Conservation (phyloP, 2,329 filamentous ascomycete genomes). For the Arthroderma sp. region DNA sequence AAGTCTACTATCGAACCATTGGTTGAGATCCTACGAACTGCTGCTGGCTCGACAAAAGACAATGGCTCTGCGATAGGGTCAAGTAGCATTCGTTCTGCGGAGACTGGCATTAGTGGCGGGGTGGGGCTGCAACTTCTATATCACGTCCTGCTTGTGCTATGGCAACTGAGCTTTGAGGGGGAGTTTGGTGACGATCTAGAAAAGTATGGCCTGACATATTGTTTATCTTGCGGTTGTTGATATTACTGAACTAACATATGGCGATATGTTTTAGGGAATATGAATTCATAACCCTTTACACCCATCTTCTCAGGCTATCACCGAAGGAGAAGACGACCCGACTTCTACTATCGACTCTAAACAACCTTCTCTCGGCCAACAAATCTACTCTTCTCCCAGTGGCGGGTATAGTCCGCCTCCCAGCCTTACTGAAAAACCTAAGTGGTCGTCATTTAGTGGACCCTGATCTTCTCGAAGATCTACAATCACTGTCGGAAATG, state of each 20-base stretch:
- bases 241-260: conserved; percentile 1
- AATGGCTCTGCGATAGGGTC: conserved; percentile 45
- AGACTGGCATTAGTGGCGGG: conserved; percentile 53
- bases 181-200: conserved; percentile 66
- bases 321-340: conserved; percentile 97
- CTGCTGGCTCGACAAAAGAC: conserved; percentile 61
- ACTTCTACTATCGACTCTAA: conserved; percentile 73
- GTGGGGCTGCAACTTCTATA: conserved; percentile 89
- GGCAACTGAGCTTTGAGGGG: conserved; percentile 90
- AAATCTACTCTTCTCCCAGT: conserved; percentile 59
- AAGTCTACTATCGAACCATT: conserved; percentile 73
- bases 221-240: conserved; percentile 6
- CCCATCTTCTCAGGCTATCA: conserved; percentile 79
- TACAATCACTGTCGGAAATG: conserved; percentile 43
- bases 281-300: conserved; percentile 81
- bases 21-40: conserved; percentile 62
- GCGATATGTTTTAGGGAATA: conserved; percentile 53
- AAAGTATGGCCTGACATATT: conserved; percentile 45
- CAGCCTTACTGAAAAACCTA: conserved; percentile 45
- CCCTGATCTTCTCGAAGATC: conserved; percentile 36
- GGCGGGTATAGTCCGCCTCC: conserved; percentile 74
- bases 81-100: conserved; percentile 52
- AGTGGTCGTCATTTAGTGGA: conserved; percentile 39
- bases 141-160: conserved; percentile 81
- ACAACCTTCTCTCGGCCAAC: conserved; percentile 70